Evolutionary conservation across 208 protist genomes (phyloP).

Genomic region (Angomonas ambiguus): DNA sequence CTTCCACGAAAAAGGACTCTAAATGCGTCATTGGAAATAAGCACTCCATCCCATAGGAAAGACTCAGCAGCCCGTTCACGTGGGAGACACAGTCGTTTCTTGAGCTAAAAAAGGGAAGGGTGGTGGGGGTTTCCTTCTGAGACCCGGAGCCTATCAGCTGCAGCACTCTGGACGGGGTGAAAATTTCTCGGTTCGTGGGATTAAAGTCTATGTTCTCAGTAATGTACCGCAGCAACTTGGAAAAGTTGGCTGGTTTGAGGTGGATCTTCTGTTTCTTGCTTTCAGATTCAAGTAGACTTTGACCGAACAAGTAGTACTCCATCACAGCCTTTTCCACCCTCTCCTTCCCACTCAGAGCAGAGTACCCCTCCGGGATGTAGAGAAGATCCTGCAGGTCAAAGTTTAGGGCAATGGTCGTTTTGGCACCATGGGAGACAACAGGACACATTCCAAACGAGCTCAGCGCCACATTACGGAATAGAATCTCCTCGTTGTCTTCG

Average conservation of each 20-base stretch:
- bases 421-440: conserved; percentile 43
- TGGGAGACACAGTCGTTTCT: neutral
- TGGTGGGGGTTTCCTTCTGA: neutral
- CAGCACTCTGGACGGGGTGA: neutral
- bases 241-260: neutral
- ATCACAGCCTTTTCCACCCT: conserved; percentile 26
- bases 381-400: conserved; percentile 59
- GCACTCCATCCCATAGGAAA: neutral
- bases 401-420: conserved; percentile 32
- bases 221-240: neutral
- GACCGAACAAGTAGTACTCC: conserved; percentile 20
- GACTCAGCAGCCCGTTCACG: neutral
- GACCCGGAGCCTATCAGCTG: neutral
- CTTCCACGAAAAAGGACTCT: conserved; percentile 2
- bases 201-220: conserved; percentile 1
- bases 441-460: conserved; percentile 22
- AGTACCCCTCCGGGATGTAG: conserved; percentile 40
- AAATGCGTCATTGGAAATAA: conserved; percentile 8
- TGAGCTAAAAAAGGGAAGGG: neutral
- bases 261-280: neutral
- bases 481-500: conserved; percentile 20
- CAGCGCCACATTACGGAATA: conserved; percentile 25
- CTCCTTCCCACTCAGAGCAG: conserved; percentile 32
- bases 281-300: neutral
- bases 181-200: neutral